phyloP scores from a whole-genome alignment of 2,329 filamentous ascomycete genomes.

The Colletotrichum caudatum region DNA sequence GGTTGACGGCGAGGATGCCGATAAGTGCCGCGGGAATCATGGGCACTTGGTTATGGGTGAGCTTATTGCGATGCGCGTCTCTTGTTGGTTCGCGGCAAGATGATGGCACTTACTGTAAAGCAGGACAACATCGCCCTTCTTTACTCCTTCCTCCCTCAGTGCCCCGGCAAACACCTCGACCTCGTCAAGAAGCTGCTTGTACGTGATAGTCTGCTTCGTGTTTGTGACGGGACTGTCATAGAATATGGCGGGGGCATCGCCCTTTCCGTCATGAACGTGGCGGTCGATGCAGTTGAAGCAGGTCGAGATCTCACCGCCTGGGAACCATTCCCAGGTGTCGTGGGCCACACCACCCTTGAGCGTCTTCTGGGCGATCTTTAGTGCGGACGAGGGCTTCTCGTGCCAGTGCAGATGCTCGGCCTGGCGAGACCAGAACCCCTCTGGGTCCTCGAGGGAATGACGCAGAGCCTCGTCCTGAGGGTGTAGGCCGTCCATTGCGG shows the following conservation, averaged over 20 bases:
- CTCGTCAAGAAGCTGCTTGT: slow-evolving; percentile 79
- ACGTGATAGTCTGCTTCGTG: slow-evolving; percentile 79
- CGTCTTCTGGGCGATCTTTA: slow-evolving; percentile 71
- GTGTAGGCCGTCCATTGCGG: slow-evolving; percentile 47
- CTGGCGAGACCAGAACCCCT: slow-evolving; percentile 80
- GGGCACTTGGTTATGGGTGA: slow-evolving; percentile 72
- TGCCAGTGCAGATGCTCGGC: slow-evolving; percentile 86
- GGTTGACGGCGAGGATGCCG: slow-evolving; percentile 83
- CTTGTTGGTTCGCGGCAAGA: not conserved
- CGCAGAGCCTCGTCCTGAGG: slow-evolving; percentile 65
- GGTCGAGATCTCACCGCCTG: slow-evolving; percentile 88
- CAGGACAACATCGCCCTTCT: slow-evolving; percentile 86
- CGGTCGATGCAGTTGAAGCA: slow-evolving; percentile 93
- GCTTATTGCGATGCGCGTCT: not conserved
- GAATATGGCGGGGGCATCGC: slow-evolving; percentile 79
- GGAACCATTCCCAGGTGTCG: slow-evolving; percentile 90
- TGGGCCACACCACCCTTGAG: slow-evolving; percentile 73
- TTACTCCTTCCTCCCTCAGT: slow-evolving; percentile 83
- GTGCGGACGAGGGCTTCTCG: slow-evolving; percentile 73
- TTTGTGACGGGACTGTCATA: slow-evolving; percentile 90
- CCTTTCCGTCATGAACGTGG: slow-evolving; percentile 85
- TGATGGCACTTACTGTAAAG: slow-evolving; percentile 77
- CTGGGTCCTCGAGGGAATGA: slow-evolving; percentile 75
- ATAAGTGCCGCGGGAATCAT: slow-evolving; percentile 94
- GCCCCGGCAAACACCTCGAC: slow-evolving; percentile 87